phyloP scores from a whole-genome alignment of 257 asterid genomes.

The Solanum dulcamara region DNA sequence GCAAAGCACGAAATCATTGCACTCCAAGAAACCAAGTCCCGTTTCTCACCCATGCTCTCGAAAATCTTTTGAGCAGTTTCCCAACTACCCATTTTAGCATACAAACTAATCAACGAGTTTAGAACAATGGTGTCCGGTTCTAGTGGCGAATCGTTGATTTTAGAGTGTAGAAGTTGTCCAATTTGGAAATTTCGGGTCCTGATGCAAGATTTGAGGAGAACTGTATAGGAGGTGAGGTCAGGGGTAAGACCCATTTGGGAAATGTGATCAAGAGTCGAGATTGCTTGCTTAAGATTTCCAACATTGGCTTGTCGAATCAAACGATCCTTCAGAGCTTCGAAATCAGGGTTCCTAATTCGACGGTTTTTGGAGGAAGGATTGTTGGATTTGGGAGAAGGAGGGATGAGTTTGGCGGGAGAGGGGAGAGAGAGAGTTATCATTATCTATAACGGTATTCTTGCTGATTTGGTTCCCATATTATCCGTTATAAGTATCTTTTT shows the following conservation, averaged over 20 bases:
- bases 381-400: slow-evolving; percentile 14
- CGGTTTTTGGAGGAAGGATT: slow-evolving; percentile 19
- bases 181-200: slow-evolving; percentile 49
- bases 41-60: slow-evolving; percentile 36
- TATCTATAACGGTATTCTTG: neutral
- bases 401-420: slow-evolving; percentile 22
- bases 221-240: slow-evolving; percentile 64
- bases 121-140: slow-evolving; percentile 49
- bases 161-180: slow-evolving; percentile 51
- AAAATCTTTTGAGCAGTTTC: slow-evolving; percentile 49
- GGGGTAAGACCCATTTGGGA: slow-evolving; percentile 40
- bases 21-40: slow-evolving; percentile 86
- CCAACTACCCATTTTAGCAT: slow-evolving; percentile 67
- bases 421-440: slow-evolving; percentile 45
- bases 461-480: neutral
- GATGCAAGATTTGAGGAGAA: slow-evolving; percentile 88
- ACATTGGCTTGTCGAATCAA: slow-evolving; percentile 50
- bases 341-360: slow-evolving; percentile 11
- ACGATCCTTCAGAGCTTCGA: slow-evolving; percentile 47
- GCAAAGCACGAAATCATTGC: slow-evolving; percentile 86
- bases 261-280: slow-evolving; percentile 66
- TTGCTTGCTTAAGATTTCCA: slow-evolving; percentile 53
- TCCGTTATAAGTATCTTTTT: neutral
- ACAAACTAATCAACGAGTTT: slow-evolving; percentile 74
- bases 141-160: slow-evolving; percentile 27